Conservation (phyloP, 768 basidiomycete genomes). For the Lactarius indigo region DNA sequence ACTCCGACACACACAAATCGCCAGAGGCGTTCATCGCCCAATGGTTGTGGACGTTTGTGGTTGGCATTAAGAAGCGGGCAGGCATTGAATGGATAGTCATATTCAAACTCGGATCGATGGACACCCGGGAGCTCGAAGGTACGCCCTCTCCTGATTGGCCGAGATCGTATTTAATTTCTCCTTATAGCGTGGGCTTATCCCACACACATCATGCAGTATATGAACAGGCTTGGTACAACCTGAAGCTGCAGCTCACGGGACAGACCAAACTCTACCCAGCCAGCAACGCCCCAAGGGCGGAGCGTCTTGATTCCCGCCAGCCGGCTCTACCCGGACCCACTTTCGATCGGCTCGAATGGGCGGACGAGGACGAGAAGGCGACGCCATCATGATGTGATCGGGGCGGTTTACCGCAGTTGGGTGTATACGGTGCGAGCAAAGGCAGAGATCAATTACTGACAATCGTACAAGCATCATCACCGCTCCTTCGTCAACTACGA, state of each 20-base stretch:
- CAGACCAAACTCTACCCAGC: too few relatives aligned
- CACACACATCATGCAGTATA: too few relatives aligned
- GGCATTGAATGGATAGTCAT: conserved; percentile 81
- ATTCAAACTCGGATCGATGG: conserved; percentile 62
- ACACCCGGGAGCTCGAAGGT: conserved; percentile 62
- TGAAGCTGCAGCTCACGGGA: too few relatives aligned
- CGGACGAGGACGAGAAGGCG: neutral
- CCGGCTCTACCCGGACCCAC: conserved; percentile 55
- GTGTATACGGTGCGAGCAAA: too few relatives aligned
- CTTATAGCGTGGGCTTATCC: conserved; percentile 70
- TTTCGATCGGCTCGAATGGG: conserved; percentile 30
- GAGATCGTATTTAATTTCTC: neutral
- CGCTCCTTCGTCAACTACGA: too few relatives aligned
- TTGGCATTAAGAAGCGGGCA: conserved; percentile 57
- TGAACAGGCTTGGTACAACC: too few relatives aligned
- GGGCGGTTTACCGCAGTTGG: neutral
- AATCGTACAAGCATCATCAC: too few relatives aligned
- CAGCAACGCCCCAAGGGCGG: too few relatives aligned
- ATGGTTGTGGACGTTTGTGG: conserved; percentile 69
- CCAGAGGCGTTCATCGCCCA: conserved; percentile 50
- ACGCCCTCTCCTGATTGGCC: conserved; percentile 28
- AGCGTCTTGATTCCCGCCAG: too few relatives aligned
- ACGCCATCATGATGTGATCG: conserved; percentile 7
- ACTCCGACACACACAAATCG: too few relatives aligned
- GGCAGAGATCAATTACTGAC: too few relatives aligned